Conservation (phyloP, 2,329 filamentous ascomycete species). For the Neonectria hederae region DNA sequence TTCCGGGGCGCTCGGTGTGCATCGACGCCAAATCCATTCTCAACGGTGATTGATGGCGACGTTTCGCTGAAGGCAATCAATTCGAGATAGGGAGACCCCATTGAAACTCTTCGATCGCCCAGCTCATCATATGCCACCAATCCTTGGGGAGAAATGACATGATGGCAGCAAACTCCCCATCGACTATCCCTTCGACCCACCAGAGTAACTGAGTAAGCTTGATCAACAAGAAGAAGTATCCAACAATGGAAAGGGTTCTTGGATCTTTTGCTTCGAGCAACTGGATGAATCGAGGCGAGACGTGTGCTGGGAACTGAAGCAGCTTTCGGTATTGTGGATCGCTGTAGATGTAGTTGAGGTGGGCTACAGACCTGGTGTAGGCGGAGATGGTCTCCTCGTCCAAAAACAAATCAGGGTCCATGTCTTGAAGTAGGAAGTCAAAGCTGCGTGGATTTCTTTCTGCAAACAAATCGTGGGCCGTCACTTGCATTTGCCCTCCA, state of each 20-base stretch:
- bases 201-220: constrained; percentile 6
- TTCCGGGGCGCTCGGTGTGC: no score
- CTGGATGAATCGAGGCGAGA: constrained; percentile 3
- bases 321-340: neutral
- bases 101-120: constrained; percentile 10
- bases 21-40: no score
- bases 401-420: neutral
- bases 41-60: no score
- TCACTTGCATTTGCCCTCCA: neutral
- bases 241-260: constrained; percentile 7
- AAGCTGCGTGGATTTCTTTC: neutral
- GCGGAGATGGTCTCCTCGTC: neutral
- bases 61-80: no score
- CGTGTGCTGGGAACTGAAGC: constrained; percentile 9
- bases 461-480: neutral
- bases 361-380: neutral
- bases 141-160: constrained; percentile 15
- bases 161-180: constrained; percentile 16
- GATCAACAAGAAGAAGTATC: constrained; percentile 24
- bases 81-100: neutral
- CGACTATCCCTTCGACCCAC: constrained; percentile 22
- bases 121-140: constrained; percentile 20
- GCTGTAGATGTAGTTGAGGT: neutral
- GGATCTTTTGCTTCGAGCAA: constrained; percentile 16
- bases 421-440: constrained; percentile 6